Conservation (phyloP, 768 basidiomycete genomes). For the Gautieria morchelliformis region DNA sequence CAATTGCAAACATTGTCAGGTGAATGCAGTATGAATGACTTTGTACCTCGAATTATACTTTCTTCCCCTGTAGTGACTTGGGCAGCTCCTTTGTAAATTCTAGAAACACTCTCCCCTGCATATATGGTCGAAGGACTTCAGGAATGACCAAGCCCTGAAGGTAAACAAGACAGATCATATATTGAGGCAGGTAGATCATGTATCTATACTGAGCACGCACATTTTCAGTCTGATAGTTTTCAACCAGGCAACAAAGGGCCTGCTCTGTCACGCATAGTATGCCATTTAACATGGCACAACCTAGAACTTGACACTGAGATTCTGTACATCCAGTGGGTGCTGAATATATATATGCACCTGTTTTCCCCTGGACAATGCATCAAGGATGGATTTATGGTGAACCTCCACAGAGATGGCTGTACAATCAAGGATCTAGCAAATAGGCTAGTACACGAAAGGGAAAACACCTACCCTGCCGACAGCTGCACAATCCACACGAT, state of each 20-base stretch:
- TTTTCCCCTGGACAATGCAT: too few species aligned
- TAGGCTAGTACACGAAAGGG: too few species aligned
- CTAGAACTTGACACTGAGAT: too few species aligned
- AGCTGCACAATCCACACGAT: too few species aligned
- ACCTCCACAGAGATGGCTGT: too few species aligned
- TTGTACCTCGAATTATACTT: conserved; percentile 24
- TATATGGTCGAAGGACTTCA: conserved; percentile 83
- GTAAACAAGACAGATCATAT: background rate
- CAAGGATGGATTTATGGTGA: too few species aligned
- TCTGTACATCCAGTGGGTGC: too few species aligned
- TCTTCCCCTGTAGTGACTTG: conserved; percentile 70
- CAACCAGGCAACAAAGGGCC: conserved; percentile 93
- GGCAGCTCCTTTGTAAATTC: conserved; percentile 78
- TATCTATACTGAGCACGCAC: conserved; percentile 34
- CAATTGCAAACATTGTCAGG: background rate
- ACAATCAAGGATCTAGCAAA: too few species aligned
- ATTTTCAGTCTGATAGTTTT: conserved; percentile 95
- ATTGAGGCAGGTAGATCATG: background rate
- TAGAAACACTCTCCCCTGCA: conserved; percentile 89
- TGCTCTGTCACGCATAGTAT: conserved; percentile 97
- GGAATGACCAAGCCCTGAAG: conserved; percentile 81
- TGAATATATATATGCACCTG: too few species aligned
- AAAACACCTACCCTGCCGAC: too few species aligned
- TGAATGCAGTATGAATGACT: background rate
- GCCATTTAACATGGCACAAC: conserved; percentile 97